Evolutionary conservation across 2,329 filamentous ascomycete species (phyloP).

Genomic region (Cytospora piceae): DNA sequence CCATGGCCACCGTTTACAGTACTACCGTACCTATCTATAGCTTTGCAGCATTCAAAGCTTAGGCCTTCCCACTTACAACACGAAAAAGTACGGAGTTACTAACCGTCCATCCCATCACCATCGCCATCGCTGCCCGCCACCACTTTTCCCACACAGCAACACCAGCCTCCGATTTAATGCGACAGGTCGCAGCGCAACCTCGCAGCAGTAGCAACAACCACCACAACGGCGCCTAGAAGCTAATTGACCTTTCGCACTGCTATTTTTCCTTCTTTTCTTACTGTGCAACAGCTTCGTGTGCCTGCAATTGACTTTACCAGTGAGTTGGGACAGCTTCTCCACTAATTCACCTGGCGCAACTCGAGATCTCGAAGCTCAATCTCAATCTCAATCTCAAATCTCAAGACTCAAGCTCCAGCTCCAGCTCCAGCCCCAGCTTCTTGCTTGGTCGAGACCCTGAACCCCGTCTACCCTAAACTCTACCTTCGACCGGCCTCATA

Average conservation of each 20-base stretch:
- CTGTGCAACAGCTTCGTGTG: conserved; percentile 21
- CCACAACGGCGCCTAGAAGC: conserved; percentile 2
- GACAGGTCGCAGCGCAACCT: conserved; percentile 24
- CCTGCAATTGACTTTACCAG: conserved; percentile 25
- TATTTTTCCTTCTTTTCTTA: conserved; percentile 10
- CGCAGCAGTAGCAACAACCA: conserved; percentile 24
- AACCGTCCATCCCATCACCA: conserved; percentile 6
- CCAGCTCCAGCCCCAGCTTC: background rate
- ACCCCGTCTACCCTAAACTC: background rate
- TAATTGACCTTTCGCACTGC: conserved; percentile 25
- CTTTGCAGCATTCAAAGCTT: background rate
- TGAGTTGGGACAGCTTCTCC: conserved; percentile 19
- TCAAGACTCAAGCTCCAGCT: conserved; percentile 1
- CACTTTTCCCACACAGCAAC: conserved; percentile 1
- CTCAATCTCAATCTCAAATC: conserved; percentile 6
- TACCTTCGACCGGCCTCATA: conserved; percentile 20
- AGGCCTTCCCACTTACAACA: conserved; percentile 1
- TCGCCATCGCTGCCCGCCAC: conserved; percentile 32
- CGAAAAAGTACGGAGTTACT: background rate
- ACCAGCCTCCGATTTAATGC: conserved; percentile 30
- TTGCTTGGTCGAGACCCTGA: background rate
- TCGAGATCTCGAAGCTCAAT: background rate
- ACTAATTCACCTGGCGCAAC: background rate
- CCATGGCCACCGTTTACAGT: background rate
- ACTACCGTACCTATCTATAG: background rate